A percentile compares a stretch with the other conserved stretches of the same genome.
Evolutionary conservation across 2,329 filamentous ascomycete genomes (phyloP).

Genomic region (Cytospora chrysosperma): DNA sequence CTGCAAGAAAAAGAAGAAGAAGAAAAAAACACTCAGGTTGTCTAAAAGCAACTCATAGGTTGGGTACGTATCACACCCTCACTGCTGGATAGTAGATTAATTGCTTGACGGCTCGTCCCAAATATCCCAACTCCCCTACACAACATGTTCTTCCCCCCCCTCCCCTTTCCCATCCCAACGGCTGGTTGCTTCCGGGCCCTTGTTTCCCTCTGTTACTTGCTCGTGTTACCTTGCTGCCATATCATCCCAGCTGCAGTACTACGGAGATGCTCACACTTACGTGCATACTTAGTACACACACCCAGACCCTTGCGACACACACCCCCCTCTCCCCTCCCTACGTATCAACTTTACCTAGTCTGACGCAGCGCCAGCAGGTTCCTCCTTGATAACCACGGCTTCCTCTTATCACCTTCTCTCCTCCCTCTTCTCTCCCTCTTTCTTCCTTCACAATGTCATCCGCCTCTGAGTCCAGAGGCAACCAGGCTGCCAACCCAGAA

Average conservation of each 20-base stretch:
- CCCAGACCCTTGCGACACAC: conserved; percentile 18
- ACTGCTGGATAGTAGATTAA: neutral
- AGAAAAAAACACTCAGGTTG: too few relatives aligned
- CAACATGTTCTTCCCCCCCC: neutral
- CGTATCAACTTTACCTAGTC: conserved; percentile 8
- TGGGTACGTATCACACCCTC: neutral
- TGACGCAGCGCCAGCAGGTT: conserved; percentile 12
- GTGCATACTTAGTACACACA: neutral
- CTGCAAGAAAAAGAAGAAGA: too few relatives aligned
- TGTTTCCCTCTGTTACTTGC: neutral
- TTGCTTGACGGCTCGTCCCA: conserved; percentile 1
- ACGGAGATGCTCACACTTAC: conserved; percentile 19
- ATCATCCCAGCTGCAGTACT: neutral
- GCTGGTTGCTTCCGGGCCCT: conserved; percentile 6
- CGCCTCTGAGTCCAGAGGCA: conserved; percentile 29
- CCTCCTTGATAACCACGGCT: conserved; percentile 28
- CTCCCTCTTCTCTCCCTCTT: conserved; percentile 33
- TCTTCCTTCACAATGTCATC: conserved; percentile 37
- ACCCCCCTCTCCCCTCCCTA: conserved; percentile 3
- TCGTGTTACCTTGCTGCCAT: neutral
- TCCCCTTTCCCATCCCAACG: neutral
- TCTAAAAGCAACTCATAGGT: neutral
- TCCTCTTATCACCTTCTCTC: conserved; percentile 32
- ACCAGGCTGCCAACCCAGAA: conserved; percentile 36
- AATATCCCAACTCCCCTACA: too few relatives aligned